Evolutionary conservation across 208 protist genomes (phyloP).

Genomic region (Leishmania aethiopica): DNA sequence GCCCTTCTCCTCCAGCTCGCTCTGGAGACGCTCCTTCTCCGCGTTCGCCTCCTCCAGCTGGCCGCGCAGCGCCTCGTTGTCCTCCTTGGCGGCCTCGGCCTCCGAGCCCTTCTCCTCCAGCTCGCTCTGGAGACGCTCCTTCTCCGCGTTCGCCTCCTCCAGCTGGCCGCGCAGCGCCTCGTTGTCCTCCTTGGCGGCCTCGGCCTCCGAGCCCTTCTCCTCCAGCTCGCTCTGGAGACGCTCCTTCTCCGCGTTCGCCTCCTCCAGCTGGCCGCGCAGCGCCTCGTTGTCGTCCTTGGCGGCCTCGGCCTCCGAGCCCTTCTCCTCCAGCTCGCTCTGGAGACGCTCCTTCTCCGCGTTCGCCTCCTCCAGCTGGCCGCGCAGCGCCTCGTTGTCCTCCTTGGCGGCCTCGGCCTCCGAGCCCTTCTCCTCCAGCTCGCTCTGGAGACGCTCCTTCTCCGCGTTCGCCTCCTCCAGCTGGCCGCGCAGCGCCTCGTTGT

Average conservation of each 20-base stretch:
- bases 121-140: constrained; percentile 21
- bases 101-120: constrained; percentile 4
- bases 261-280: no score
- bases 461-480: no score
- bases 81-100: neutral
- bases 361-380: no score
- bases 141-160: constrained; percentile 2
- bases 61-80: neutral
- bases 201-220: constrained; percentile 8
- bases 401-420: no score
- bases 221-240: constrained; percentile 4
- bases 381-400: no score
- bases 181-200: constrained; percentile 12
- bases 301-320: no score
- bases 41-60: neutral
- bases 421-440: no score
- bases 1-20: neutral
- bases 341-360: no score
- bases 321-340: no score
- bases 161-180: neutral
- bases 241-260: neutral
- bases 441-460: no score
- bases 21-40: neutral
- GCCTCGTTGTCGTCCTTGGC: no score
- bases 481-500: no score